Evolutionary conservation across 2,329 filamentous ascomycete species (phyloP).

Genomic region (Fusarium piperis): DNA sequence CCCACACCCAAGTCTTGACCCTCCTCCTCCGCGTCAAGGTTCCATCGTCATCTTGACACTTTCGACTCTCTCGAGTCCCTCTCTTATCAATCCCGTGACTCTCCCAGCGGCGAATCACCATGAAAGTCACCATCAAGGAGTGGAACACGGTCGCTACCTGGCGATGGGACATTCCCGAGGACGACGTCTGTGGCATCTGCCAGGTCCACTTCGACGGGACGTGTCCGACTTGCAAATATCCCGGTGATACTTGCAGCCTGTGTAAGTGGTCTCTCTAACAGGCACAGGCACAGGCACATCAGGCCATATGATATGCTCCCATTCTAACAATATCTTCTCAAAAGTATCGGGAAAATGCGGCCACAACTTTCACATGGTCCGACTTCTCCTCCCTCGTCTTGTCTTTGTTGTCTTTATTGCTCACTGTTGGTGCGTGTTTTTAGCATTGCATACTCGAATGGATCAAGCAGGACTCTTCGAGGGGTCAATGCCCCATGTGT

Average conservation of each 20-base stretch:
- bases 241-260: constrained; percentile 93
- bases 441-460: constrained; percentile 96
- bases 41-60: constrained; percentile 28
- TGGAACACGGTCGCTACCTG: constrained; percentile 97
- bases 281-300: constrained; percentile 2
- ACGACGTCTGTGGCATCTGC: constrained; percentile 98
- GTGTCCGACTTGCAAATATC: constrained; percentile 97
- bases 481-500: constrained; percentile 97
- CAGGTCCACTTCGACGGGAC: constrained; percentile 98
- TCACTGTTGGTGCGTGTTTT: constrained; percentile 20
- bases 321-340: constrained; percentile 30
- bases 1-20: constrained; percentile 13
- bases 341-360: constrained; percentile 95
- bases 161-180: constrained; percentile 97
- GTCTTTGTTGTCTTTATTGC: constrained; percentile 4
- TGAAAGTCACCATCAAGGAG: constrained; percentile 95
- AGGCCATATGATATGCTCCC: constrained; percentile 20
- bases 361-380: constrained; percentile 97
- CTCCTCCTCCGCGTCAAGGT: constrained; percentile 11
- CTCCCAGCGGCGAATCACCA: constrained; percentile 51
- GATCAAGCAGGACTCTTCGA: constrained; percentile 94
- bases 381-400: constrained; percentile 32
- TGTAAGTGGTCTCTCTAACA: constrained; percentile 63
- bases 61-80: not conserved
- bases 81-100: constrained; percentile 14